Evolutionary conservation across 2,329 filamentous ascomycete genomes (phyloP).

Genomic region (Cladosporium sp.): DNA sequence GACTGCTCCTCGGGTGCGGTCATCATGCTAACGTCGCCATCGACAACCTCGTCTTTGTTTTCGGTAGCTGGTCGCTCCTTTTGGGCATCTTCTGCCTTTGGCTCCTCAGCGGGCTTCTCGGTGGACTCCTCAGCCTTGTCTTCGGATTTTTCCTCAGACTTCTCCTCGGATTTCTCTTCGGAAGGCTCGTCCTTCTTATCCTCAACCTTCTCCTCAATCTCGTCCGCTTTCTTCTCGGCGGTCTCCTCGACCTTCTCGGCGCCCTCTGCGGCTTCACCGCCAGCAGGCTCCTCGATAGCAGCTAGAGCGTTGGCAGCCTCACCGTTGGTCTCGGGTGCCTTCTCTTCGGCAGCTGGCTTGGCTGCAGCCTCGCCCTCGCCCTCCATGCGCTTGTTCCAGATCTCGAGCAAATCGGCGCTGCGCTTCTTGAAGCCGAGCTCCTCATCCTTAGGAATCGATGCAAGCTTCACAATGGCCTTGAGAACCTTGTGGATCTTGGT

Average conservation of each 20-base stretch:
- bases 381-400: slow-evolving; percentile 77
- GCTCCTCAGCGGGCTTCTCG: slow-evolving; percentile 14
- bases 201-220: slow-evolving; percentile 21
- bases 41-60: slow-evolving; percentile 11
- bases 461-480: slow-evolving; percentile 86
- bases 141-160: slow-evolving; percentile 17
- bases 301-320: slow-evolving; percentile 13
- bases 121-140: slow-evolving; percentile 19
- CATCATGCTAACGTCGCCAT: slow-evolving; percentile 20
- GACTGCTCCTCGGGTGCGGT: slow-evolving; percentile 13
- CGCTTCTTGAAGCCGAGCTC: slow-evolving; percentile 86
- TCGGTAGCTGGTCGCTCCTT: not conserved
- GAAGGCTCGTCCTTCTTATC: slow-evolving; percentile 18
- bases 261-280: slow-evolving; percentile 30
- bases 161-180: slow-evolving; percentile 17
- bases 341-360: slow-evolving; percentile 26
- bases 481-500: slow-evolving; percentile 99
- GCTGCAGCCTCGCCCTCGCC: slow-evolving; percentile 19
- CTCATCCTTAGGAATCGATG: slow-evolving; percentile 78
- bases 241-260: slow-evolving; percentile 31
- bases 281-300: slow-evolving; percentile 29
- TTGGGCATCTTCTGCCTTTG: slow-evolving; percentile 3
- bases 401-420: slow-evolving; percentile 71
- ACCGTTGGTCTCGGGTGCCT: slow-evolving; percentile 26
- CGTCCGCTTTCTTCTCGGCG: slow-evolving; percentile 15